A percentile compares a stretch with the other conserved stretches of the same genome.
phyloP scores from a whole-genome alignment of 768 basidiomycete species.

The Steccherinum ochraceum region DNA sequence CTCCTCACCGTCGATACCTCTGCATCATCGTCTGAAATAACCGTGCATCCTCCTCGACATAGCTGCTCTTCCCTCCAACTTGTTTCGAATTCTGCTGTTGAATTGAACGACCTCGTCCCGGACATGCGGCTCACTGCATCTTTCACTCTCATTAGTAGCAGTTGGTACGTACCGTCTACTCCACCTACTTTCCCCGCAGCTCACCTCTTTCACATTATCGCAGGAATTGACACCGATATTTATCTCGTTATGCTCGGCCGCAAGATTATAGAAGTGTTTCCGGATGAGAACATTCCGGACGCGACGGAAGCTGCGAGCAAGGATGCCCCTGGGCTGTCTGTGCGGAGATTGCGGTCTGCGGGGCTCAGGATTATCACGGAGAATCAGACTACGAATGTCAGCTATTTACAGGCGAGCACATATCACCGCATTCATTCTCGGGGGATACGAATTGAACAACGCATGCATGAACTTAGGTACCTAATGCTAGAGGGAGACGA shows the following conservation, averaged over 20 bases:
- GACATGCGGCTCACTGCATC: not conserved
- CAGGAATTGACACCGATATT: not conserved
- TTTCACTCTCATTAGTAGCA: not conserved
- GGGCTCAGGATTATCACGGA: conserved; percentile 14
- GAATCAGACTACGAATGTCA: conserved; percentile 2
- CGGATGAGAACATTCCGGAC: conserved; percentile 1
- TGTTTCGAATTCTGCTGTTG: not conserved
- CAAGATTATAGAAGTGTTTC: conserved; percentile 7
- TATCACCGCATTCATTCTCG: too few relatives aligned
- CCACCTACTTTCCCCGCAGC: not conserved
- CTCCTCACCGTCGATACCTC: too few relatives aligned
- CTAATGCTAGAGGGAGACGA: not conserved
- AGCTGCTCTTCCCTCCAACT: too few relatives aligned
- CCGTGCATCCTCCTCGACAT: too few relatives aligned
- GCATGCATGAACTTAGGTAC: not conserved
- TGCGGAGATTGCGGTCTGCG: conserved; percentile 10
- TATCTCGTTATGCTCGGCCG: conserved; percentile 8
- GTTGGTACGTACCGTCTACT: not conserved
- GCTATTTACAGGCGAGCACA: not conserved
- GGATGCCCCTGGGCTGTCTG: conserved; percentile 6
- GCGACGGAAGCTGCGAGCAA: not conserved
- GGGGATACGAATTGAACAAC: too few relatives aligned
- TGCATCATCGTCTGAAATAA: too few relatives aligned
- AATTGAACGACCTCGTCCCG: not conserved
- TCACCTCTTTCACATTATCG: not conserved